Evolutionary conservation across 148 eudicot species (phyloP).

Genomic region (Amaranthus hypochondriacus): DNA sequence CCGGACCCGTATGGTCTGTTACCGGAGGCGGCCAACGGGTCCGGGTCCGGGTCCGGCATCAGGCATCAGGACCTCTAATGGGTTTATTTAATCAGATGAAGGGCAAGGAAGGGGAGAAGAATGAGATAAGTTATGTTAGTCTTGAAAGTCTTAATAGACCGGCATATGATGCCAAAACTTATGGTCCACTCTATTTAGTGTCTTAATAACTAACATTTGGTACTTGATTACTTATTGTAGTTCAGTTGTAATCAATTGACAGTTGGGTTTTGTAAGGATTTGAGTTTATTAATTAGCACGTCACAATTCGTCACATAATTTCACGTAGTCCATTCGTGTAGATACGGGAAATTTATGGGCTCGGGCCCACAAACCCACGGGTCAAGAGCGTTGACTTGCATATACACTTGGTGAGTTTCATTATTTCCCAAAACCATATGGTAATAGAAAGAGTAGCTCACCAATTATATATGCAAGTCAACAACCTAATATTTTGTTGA

Average conservation of each 20-base stretch:
- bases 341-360: no score
- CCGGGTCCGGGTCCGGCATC: conserved; percentile 10
- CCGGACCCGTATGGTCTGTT: conserved; percentile 18
- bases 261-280: not conserved
- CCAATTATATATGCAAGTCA: no score
- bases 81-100: conserved; percentile 16
- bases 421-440: no score
- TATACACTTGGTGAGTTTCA: no score
- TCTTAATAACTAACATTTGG: conserved; percentile 16
- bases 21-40: not conserved
- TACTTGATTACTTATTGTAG: not conserved
- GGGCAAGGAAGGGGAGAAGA: conserved; percentile 11
- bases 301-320: no score
- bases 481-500: no score
- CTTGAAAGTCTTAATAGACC: conserved; percentile 20
- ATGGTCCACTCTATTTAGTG: conserved; percentile 31
- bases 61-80: conserved; percentile 21
- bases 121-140: conserved; percentile 24
- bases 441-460: no score
- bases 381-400: no score
- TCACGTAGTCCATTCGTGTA: no score
- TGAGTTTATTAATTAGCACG: not conserved
- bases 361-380: no score
- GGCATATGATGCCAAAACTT: conserved; percentile 16
- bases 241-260: not conserved